These are phyloP conservation scores for Conoideocrella luteorostrata DNA, from an alignment of 2,329 filamentous ascomycete species.

Conservation along the genomic window DNA sequence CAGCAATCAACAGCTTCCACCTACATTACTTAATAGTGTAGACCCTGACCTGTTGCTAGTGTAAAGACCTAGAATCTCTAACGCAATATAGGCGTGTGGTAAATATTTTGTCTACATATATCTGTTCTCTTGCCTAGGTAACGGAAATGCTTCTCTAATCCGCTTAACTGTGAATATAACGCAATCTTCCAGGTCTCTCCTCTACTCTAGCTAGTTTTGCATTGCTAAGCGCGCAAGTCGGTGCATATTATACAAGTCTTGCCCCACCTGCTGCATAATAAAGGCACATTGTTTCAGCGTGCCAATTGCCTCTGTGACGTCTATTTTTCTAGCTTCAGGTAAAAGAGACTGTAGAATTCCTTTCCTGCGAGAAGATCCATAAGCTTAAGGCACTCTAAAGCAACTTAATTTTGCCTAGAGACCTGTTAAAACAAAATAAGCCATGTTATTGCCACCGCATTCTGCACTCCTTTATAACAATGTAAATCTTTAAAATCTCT, in stretches of 20 bases:
- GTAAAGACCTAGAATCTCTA: too few species aligned
- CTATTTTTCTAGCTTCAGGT: slow-evolving; percentile 5
- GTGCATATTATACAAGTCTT: slow-evolving; percentile 22
- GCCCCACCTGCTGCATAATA: slow-evolving; percentile 16
- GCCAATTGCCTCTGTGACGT: slow-evolving; percentile 14
- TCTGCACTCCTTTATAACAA: slow-evolving; percentile 19
- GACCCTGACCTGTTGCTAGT: too few species aligned
- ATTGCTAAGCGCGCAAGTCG: slow-evolving; percentile 24
- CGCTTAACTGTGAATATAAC: too few species aligned
- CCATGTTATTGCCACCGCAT: slow-evolving; percentile 26
- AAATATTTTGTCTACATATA: too few species aligned
- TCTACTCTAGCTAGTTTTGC: slow-evolving; percentile 19
- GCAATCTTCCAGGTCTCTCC: slow-evolving; percentile 2
- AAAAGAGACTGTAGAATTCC: slow-evolving; percentile 23
- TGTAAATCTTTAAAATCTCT: slow-evolving; percentile 22
- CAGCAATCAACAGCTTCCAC: too few species aligned
- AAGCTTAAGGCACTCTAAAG: slow-evolving; percentile 21
- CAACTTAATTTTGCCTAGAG: slow-evolving; percentile 14
- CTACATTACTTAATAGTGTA: too few species aligned
- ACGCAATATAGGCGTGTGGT: too few species aligned
- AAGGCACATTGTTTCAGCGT: slow-evolving; percentile 24
- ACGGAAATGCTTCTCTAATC: too few species aligned
- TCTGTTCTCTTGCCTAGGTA: too few species aligned
- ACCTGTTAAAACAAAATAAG: slow-evolving; percentile 28
- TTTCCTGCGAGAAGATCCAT: slow-evolving; percentile 23